A percentile compares a stretch with the other conserved stretches of the same genome.
Conservation (phyloP, 1,284 basidiomycete genomes). For the Apiotrichum brassicae region DNA sequence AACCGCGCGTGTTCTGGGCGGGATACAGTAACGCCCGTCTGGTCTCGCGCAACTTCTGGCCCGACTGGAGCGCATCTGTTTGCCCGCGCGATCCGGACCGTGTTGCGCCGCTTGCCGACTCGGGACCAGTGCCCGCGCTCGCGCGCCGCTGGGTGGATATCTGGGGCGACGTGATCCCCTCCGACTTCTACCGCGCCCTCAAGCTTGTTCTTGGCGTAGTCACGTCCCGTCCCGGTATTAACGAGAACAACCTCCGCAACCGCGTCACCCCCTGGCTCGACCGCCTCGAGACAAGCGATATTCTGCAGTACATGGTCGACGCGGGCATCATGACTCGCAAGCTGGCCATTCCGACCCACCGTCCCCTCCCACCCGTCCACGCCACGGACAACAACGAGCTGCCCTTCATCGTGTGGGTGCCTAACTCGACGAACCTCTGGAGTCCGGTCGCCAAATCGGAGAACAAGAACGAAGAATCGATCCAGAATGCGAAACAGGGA, state of each 20-base stretch:
- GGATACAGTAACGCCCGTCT: conserved; percentile 58
- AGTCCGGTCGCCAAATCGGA: neutral
- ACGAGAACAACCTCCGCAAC: conserved; percentile 61
- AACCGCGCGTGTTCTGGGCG: conserved; percentile 59
- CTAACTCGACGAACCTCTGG: conserved; percentile 7
- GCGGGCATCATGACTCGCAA: conserved; percentile 11
- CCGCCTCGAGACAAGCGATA: conserved; percentile 63
- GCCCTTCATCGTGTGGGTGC: conserved; percentile 18
- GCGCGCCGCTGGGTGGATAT: conserved; percentile 60
- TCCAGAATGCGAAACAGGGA: too few relatives aligned
- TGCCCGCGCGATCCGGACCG: neutral
- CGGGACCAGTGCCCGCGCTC: neutral
- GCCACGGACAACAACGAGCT: conserved; percentile 28
- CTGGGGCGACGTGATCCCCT: conserved; percentile 55
- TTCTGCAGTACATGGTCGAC: conserved; percentile 54
- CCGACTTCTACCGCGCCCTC: conserved; percentile 63
- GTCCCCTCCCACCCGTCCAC: conserved; percentile 28
- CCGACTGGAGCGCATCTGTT: conserved; percentile 55
- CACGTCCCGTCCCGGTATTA: conserved; percentile 58
- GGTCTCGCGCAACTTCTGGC: conserved; percentile 51
- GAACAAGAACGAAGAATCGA: neutral
- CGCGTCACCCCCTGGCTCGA: conserved; percentile 63
- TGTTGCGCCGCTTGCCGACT: neutral
- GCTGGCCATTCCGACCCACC: conserved; percentile 1
- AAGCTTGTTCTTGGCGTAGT: conserved; percentile 62